These are phyloP conservation scores for Trichoderma sp. DNA, from an alignment of 2,329 filamentous ascomycete species.

Conservation along the genomic window DNA sequence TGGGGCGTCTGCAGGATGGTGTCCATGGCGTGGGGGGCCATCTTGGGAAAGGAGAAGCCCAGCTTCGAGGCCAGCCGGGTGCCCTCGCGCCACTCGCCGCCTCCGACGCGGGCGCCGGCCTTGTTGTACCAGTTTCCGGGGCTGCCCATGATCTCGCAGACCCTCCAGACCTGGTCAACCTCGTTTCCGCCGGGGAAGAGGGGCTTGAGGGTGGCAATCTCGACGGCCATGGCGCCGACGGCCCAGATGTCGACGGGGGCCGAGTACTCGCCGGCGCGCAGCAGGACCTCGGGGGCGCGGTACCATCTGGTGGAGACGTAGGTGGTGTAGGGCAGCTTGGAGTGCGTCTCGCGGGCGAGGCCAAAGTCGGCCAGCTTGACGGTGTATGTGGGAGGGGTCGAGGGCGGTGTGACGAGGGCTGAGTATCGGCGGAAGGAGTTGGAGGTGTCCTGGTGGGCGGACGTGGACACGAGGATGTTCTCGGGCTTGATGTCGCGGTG, in stretches of 20 bases:
- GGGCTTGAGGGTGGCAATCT: conserved; percentile 94
- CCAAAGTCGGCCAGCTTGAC: conserved; percentile 99
- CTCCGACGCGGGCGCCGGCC: conserved; percentile 79
- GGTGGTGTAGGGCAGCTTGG: conserved; percentile 93
- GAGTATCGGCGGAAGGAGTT: conserved; percentile 94
- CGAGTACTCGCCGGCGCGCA: conserved; percentile 94
- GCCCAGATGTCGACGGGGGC: conserved; percentile 99
- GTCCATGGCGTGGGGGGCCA: conserved; percentile 96
- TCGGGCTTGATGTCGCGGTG: conserved; percentile 99
- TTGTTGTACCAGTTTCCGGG: conserved; percentile 98
- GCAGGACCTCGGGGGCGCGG: conserved; percentile 88
- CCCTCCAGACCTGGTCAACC: conserved; percentile 97
- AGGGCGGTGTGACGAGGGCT: conserved; percentile 87
- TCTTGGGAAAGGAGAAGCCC: conserved; percentile 98
- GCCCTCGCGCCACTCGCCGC: conserved; percentile 96
- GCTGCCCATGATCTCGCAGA: conserved; percentile 99
- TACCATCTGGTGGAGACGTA: conserved; percentile 99
- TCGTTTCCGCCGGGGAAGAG: conserved; percentile 97
- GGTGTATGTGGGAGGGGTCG: conserved; percentile 88
- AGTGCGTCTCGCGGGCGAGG: conserved; percentile 94
- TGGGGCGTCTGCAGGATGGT: conserved; percentile 87
- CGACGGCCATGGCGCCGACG: conserved; percentile 96
- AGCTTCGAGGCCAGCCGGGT: conserved; percentile 91
- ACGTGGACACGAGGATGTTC: conserved; percentile 96
- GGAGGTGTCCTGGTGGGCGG: conserved; percentile 75